Evolutionary conservation across 179 eudicot genomes (phyloP).

Genomic region (Spergularia azorica): DNA sequence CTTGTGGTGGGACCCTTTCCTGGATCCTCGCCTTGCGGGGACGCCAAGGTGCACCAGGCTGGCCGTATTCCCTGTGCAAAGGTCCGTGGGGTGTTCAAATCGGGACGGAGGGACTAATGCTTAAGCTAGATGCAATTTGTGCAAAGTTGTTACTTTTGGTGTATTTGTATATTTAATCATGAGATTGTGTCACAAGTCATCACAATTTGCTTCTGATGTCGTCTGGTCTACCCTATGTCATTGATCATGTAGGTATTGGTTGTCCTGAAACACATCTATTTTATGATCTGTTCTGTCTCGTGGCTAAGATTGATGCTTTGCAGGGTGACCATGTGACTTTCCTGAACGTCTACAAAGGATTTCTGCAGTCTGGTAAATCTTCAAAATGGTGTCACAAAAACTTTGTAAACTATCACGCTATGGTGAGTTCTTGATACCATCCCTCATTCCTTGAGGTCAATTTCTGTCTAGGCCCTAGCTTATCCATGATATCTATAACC

Average conservation of each 20-base stretch:
- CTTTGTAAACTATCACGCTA: conserved; percentile 90
- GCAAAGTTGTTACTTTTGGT: not conserved
- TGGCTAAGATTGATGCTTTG: conserved; percentile 21
- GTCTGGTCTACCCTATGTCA: not conserved
- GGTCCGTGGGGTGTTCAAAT: not conserved
- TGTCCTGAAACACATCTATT: not conserved
- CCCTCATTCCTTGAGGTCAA: not conserved
- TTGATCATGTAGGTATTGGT: not conserved
- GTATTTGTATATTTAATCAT: not conserved
- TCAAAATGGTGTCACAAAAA: conserved; percentile 95
- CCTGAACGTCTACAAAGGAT: conserved; percentile 93
- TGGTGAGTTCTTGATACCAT: conserved; percentile 51
- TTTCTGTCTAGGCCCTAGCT: not conserved
- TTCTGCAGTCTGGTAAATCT: conserved; percentile 81
- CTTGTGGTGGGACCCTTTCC: too few relatives aligned
- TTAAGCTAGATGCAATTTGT: not conserved
- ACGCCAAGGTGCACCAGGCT: too few relatives aligned
- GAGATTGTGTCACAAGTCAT: not conserved
- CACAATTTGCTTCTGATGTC: not conserved
- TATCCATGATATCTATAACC: not conserved
- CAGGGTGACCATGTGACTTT: conserved; percentile 99
- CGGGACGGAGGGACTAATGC: not conserved
- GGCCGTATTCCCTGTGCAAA: not conserved
- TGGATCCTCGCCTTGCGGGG: too few relatives aligned
- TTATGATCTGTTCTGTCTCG: conserved; percentile 14